These are phyloP conservation scores for Cytospora leucostoma DNA, from an alignment of 2,329 filamentous ascomycete genomes.

Conservation along the genomic window DNA sequence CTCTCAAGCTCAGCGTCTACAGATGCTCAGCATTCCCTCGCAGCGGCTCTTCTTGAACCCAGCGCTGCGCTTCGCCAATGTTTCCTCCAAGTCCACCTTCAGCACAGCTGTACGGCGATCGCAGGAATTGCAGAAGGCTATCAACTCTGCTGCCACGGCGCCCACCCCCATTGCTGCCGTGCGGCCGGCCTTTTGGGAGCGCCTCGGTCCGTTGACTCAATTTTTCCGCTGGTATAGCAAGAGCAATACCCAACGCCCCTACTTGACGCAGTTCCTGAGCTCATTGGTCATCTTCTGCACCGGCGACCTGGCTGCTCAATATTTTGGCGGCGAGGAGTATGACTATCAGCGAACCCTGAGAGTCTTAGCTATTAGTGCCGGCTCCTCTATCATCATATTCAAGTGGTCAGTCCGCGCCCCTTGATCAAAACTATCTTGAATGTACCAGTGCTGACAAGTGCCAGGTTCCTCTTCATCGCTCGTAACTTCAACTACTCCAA, in stretches of 20 bases:
- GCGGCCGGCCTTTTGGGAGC: slow-evolving; percentile 53
- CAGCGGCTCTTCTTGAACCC: slow-evolving; percentile 3
- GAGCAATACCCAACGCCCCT: slow-evolving; percentile 70
- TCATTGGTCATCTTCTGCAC: slow-evolving; percentile 76
- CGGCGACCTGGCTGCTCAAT: slow-evolving; percentile 77
- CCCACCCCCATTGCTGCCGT: slow-evolving; percentile 42
- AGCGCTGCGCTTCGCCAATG: background rate
- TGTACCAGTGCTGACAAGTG: slow-evolving; percentile 5
- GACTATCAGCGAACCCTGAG: slow-evolving; percentile 69
- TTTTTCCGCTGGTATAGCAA: slow-evolving; percentile 63
- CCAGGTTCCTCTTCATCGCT: slow-evolving; percentile 77
- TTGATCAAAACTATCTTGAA: background rate
- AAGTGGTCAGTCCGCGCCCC: slow-evolving; percentile 62
- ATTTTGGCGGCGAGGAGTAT: slow-evolving; percentile 63
- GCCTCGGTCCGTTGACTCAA: slow-evolving; percentile 57
- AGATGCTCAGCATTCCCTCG: background rate
- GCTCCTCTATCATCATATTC: slow-evolving; percentile 75
- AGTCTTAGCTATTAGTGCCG: slow-evolving; percentile 72
- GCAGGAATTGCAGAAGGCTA: slow-evolving; percentile 13
- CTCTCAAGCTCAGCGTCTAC: slow-evolving; percentile 8
- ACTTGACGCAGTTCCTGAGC: slow-evolving; percentile 74
- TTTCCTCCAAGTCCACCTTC: slow-evolving; percentile 1
- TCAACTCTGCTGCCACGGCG: slow-evolving; percentile 35
- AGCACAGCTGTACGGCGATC: slow-evolving; percentile 10
- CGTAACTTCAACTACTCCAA: slow-evolving; percentile 82